Evolutionary conservation across 2,329 filamentous ascomycete species (phyloP), one percentile per base, ranked within the genome.

Genomic region (Monosporascus sp.): DNA sequence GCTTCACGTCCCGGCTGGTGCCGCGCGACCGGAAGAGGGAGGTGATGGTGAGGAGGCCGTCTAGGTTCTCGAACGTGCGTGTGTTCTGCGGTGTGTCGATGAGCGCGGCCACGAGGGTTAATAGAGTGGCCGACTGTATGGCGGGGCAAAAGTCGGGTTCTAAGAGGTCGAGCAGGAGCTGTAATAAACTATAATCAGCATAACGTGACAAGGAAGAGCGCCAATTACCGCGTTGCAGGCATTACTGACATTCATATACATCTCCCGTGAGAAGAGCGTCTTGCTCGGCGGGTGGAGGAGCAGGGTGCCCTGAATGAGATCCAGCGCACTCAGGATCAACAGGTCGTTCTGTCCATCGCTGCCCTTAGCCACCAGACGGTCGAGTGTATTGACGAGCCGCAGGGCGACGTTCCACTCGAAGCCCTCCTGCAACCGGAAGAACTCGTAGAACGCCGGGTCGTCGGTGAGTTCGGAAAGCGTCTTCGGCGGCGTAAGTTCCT

Each of bases 351-450:
- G 86, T 41, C 88, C 89, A 63, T 91, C 86, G 68, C 84, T 86
- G 50, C 86, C 85, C 75, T 91, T 91, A 45, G 90, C 91, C 65
- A 97, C 80, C 48, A 97, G 80, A 54, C 90, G 82, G 70, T 97
- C 91, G 44, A 97, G 82, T 53, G 90, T 95, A 51, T 86, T 85
- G 57, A 96, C 86, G 56, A 97, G 79, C 56, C 91, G 86, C 73
- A 91, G 85, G 16, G 91, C 87, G 52, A 97, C 90, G 74, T 99
- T 99, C 89, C 91, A 97, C 74, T 97, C 91, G 68, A 99, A 99
- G 3, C 92, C 90, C 67, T 97, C 92, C 71, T 99, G 94, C 60
- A 97, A 71, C 70, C 96, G 91, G 77, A 96, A 97, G 76, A 97
- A 97, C 72, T 97, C 91, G 60, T 90, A 80, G 68, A 97, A 97